Evolutionary conservation across 108 stramenopile species (phyloP).

Genomic region (Skeletonema tropicum): DNA sequence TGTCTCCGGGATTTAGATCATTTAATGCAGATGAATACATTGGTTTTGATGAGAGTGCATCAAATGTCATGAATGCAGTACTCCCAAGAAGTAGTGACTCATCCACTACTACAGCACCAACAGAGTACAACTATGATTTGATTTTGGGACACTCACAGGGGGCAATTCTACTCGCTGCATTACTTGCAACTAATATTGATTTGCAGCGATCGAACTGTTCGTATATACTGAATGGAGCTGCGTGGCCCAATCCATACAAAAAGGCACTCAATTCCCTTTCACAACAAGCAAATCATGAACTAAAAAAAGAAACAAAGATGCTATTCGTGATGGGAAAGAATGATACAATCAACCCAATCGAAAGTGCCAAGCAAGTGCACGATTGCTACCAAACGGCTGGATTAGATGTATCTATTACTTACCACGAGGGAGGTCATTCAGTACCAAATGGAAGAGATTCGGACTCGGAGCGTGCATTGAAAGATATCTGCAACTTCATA

Average conservation of each 20-base stretch:
- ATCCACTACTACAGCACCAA: not conserved
- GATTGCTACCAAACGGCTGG: constrained; percentile 47
- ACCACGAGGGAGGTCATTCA: constrained; percentile 75
- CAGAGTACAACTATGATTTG: constrained; percentile 56
- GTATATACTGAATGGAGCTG: constrained; percentile 80
- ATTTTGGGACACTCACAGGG: constrained; percentile 84
- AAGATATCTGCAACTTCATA: constrained; percentile 40
- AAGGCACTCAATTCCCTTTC: constrained; percentile 10
- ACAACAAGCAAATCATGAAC: not conserved
- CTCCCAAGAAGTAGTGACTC: constrained; percentile 21
- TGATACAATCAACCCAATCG: constrained; percentile 75
- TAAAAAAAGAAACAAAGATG: constrained; percentile 23
- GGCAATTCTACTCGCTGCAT: constrained; percentile 70
- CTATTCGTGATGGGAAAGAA: constrained; percentile 66
- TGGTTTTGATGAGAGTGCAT: constrained; percentile 66
- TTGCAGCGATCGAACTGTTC: constrained; percentile 19
- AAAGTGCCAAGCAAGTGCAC: constrained; percentile 58
- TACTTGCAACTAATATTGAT: constrained; percentile 52
- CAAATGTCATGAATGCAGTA: constrained; percentile 39
- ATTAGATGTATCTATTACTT: constrained; percentile 51
- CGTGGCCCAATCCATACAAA: constrained; percentile 76
- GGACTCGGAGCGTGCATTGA: constrained; percentile 35
- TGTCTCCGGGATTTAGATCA: constrained; percentile 78
- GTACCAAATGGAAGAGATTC: constrained; percentile 51
- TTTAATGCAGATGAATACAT: constrained; percentile 73